Conservation (phyloP, 768 basidiomycete species). For the Rhodotorula diobovata region DNA sequence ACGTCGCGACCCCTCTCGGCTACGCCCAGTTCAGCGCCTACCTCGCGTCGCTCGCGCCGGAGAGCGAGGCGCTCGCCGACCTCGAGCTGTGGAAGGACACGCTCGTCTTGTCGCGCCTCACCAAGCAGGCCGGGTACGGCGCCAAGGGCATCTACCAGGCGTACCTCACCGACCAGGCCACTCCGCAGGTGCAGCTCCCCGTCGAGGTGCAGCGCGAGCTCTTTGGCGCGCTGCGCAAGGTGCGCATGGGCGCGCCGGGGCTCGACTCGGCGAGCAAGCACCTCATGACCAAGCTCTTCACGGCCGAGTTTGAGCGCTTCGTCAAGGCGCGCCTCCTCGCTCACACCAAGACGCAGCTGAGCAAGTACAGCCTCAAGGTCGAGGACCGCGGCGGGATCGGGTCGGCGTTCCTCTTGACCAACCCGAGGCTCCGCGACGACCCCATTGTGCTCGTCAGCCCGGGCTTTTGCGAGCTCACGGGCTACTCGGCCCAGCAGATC, state of each 20-base stretch:
- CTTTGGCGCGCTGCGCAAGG: background rate
- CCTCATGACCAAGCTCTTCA: slow-evolving; percentile 15
- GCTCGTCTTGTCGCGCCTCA: background rate
- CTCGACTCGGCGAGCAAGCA: slow-evolving; percentile 18
- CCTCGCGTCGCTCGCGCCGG: background rate
- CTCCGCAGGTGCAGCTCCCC: background rate
- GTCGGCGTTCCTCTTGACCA: slow-evolving; percentile 26
- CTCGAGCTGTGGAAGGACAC: slow-evolving; percentile 28
- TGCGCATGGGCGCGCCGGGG: background rate
- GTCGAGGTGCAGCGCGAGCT: background rate
- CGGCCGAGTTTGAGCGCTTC: slow-evolving; percentile 6
- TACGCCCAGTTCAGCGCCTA: slow-evolving; percentile 21
- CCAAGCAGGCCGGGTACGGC: background rate
- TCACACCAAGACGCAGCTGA: slow-evolving; percentile 18
- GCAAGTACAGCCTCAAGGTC: background rate
- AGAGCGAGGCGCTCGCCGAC: background rate
- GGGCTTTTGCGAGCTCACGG: slow-evolving; percentile 28
- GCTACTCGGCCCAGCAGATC: slow-evolving; percentile 28
- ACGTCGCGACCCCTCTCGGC: slow-evolving; percentile 14
- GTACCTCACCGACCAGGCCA: slow-evolving; percentile 2
- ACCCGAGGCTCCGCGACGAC: slow-evolving; percentile 29
- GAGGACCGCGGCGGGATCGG: slow-evolving; percentile 26
- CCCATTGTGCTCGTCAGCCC: slow-evolving; percentile 27
- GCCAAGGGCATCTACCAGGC: background rate
- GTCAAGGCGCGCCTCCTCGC: slow-evolving; percentile 14